phyloP scores from a whole-genome alignment of 331 rosid genomes.

The Arachis monticola region DNA sequence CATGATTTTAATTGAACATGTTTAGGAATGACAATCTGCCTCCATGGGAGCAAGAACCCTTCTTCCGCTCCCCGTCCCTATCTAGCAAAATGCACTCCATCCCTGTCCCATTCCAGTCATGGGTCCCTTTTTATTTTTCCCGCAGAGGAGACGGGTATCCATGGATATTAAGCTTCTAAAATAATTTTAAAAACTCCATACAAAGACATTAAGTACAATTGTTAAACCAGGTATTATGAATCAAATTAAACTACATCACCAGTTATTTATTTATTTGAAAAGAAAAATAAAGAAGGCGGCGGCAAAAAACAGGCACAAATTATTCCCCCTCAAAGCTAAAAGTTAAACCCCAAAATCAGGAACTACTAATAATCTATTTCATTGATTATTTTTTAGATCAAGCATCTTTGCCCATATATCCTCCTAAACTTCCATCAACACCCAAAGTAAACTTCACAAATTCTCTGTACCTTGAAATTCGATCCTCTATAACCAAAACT shows the following conservation, averaged over 20 bases:
- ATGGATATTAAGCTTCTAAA: no score
- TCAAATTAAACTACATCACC: slow-evolving; percentile 28
- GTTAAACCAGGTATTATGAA: slow-evolving; percentile 14
- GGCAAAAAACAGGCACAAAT: not conserved
- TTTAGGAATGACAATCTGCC: no score
- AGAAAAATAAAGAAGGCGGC: not conserved
- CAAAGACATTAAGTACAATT: slow-evolving; percentile 3
- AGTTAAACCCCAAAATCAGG: slow-evolving; percentile 3
- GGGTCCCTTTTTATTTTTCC: no score
- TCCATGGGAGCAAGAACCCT: no score
- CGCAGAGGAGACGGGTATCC: no score
- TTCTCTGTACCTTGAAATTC: not conserved
- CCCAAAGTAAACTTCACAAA: slow-evolving; percentile 22
- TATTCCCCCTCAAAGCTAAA: not conserved
- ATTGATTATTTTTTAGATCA: slow-evolving; percentile 16
- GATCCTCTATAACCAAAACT: not conserved
- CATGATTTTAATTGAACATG: no score
- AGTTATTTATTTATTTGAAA: not conserved
- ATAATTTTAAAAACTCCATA: not conserved
- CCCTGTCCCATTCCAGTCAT: no score
- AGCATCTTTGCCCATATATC: slow-evolving; percentile 11
- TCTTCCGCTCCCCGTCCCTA: no score
- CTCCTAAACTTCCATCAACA: slow-evolving; percentile 26
- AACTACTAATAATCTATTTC: slow-evolving; percentile 27
- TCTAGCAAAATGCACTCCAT: no score